Base-by-base conservation (phyloP, 1,284 basidiomycete species). In the Heterobasidion parviporum region DNA sequence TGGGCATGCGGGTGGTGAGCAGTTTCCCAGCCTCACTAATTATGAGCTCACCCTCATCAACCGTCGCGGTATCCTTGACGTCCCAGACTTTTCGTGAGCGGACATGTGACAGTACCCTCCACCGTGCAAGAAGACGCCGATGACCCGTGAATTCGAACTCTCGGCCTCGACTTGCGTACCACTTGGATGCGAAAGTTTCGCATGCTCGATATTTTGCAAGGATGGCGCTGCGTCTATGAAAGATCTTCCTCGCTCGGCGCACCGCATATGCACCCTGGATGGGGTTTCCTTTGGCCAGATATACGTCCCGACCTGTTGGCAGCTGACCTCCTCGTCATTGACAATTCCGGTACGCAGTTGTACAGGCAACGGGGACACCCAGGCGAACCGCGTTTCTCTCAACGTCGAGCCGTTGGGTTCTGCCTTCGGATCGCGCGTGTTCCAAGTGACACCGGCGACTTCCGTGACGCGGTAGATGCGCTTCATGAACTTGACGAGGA, bases 71-170 rank as follows among this genome's bases (percentile, higher is more conserved):
- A 80, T 75, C 54, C 74, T 68, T 1, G 76, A 79, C 8, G 77
- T 77, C n/a, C 71, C 63, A 45, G 74, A 67, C 1, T 63, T 67
- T 63, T 80, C 78, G 54, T 78, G 77, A 1, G 77, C 78, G 20
- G 77, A 79, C 76, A 79, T 79, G 55, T 80, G 78, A 56, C 75
- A 78, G 56, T 79, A 80, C 7, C 77, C 78, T 32, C 78, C 78
- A 16, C 78, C 78, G 52, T 80, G 78, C 63, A 79, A 68, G 64
- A 75, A 79, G 9, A 80, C 69, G 2, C 77, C 77, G 35, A 79
- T 70, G 35, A 76, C 34, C 9, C 35, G 53, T 0, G 57, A 51
- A 5, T 72, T 70, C 4, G 65, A 61, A 16, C 61, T 58, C 9
- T 59, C 64, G 1, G 62, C 64, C 5, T 56, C 55, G 10, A 57